Evolutionary conservation across 2,329 filamentous ascomycete genomes (phyloP), one percentile per base, ranked within the genome.

Genomic region (Diaporthe ampelina): DNA sequence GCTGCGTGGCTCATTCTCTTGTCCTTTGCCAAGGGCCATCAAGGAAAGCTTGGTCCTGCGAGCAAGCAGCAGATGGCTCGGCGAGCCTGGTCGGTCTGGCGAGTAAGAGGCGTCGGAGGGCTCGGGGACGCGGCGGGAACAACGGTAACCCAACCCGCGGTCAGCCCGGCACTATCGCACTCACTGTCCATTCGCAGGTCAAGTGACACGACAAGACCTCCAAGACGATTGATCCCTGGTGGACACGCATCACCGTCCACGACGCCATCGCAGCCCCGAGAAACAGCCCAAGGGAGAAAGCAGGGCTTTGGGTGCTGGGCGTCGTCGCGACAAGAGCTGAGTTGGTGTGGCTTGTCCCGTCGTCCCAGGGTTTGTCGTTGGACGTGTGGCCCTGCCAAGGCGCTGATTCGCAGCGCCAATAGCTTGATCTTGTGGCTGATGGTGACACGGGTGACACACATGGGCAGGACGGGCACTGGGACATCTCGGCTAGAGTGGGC

Each of bases 41-140:
- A 54, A 68, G 63, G 5, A 68, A 68, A 68, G 63, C 63, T 68
- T 68, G 63, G 63, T 68, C 21, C 63, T 68, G 63, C 63, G 48
- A 29, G 40, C 59, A 26, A 63, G 17, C 15, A 29, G 26, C 26
- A 21, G 26, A 29, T 13, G 17, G 21, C 63, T 21, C 45, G 45
- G 29, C 45, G 15, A 19, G 40, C 40, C 3, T 43, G 40, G 15
- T 40, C n/a, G 40, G 17, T 26, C 48, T 54, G 48, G 32, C 45
- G 32, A 68, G 48, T 54, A 21, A 67, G 63, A 26, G 32, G 29
- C 29, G 63, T 48, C 63, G 63, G 45, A 54, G 32, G 24, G 15
- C 63, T 68, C 63, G 63, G 63, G 24, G 32, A 26, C 21, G 63
- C n/a, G 32, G 21, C 63, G 63, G 48, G 37, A 54, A 40, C 63